Evolutionary conservation across 805 yeast genomes (phyloP).

Genomic region (Henningerozyma blattae): DNA sequence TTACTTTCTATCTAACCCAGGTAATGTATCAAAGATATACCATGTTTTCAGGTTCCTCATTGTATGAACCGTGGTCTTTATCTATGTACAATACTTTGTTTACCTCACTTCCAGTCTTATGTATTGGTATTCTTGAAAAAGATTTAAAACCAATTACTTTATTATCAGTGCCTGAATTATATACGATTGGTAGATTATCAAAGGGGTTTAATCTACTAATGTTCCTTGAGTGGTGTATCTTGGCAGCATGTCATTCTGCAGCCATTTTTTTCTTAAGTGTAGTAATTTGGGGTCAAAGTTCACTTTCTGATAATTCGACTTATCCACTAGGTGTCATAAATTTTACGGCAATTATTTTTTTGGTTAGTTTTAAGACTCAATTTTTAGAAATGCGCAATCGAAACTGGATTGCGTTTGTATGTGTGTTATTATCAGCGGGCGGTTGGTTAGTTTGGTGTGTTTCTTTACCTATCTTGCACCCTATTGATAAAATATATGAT

Average conservation of each 20-base stretch:
- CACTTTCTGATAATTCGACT: slow-evolving; percentile 60
- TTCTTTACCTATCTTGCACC: slow-evolving; percentile 59
- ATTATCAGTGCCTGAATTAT: slow-evolving; percentile 84
- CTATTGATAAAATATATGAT: slow-evolving; percentile 43
- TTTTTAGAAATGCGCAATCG: slow-evolving; percentile 71
- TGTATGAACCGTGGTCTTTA: slow-evolving; percentile 92
- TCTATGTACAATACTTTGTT: slow-evolving; percentile 95
- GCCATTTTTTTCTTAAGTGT: slow-evolving; percentile 56
- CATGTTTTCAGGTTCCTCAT: slow-evolving; percentile 81
- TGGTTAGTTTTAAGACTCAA: slow-evolving; percentile 70
- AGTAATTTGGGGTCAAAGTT: slow-evolving; percentile 58
- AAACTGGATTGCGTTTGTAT: slow-evolving; percentile 53
- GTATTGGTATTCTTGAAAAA: slow-evolving; percentile 91
- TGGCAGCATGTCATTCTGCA: slow-evolving; percentile 65
- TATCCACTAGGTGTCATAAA: slow-evolving; percentile 73
- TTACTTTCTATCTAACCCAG: slow-evolving; percentile 81
- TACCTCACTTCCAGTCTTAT: slow-evolving; percentile 82
- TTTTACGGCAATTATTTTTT: slow-evolving; percentile 58
- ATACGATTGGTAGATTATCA: slow-evolving; percentile 61
- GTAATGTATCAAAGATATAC: slow-evolving; percentile 77
- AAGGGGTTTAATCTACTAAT: slow-evolving; percentile 60
- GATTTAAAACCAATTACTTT: slow-evolving; percentile 83
- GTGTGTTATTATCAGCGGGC: slow-evolving; percentile 57
- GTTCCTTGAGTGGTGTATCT: slow-evolving; percentile 65
- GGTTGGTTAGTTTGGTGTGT: slow-evolving; percentile 86